These are phyloP conservation scores for Peribolospora kevripleyi DNA, from an alignment of 768 basidiomycete species.

Conservation along the genomic window DNA sequence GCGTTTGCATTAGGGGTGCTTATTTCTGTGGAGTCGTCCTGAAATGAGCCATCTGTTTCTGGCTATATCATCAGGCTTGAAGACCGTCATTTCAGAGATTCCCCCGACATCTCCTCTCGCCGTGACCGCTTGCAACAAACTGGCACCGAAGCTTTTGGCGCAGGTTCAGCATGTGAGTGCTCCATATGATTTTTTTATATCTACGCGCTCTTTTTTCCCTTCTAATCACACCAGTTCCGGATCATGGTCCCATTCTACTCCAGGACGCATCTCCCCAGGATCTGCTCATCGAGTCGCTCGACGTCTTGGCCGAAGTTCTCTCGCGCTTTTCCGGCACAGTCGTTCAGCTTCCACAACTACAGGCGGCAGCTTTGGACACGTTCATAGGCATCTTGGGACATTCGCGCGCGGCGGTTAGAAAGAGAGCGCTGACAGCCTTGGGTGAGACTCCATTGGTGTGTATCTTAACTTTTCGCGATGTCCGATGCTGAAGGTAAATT, in stretches of 20 bases:
- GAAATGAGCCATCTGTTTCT: no score
- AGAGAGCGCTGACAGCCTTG: slow-evolving; percentile 46
- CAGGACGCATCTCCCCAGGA: slow-evolving; percentile 18
- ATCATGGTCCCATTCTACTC: neutral
- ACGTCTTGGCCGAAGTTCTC: slow-evolving; percentile 17
- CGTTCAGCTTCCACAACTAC: slow-evolving; percentile 10
- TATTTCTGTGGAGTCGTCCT: neutral
- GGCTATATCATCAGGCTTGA: slow-evolving; percentile 36
- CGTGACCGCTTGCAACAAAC: slow-evolving; percentile 50
- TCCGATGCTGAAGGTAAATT: neutral
- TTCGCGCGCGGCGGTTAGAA: slow-evolving; percentile 60
- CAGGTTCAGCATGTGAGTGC: slow-evolving; percentile 48
- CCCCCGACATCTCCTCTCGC: slow-evolving; percentile 60
- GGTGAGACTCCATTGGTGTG: slow-evolving; percentile 26
- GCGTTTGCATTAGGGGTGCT: neutral
- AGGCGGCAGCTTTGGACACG: slow-evolving; percentile 54
- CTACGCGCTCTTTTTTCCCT: neutral
- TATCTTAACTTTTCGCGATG: neutral
- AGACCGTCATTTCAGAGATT: slow-evolving; percentile 80
- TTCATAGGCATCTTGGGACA: slow-evolving; percentile 37
- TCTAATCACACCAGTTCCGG: neutral
- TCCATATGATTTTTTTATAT: neutral
- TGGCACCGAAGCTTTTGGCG: slow-evolving; percentile 55
- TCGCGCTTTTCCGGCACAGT: slow-evolving; percentile 12
- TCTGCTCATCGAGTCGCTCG: slow-evolving; percentile 17